These are phyloP conservation scores for Pyricularia sp. DNA, from an alignment of 2,329 filamentous ascomycete genomes.

Conservation along the genomic window DNA sequence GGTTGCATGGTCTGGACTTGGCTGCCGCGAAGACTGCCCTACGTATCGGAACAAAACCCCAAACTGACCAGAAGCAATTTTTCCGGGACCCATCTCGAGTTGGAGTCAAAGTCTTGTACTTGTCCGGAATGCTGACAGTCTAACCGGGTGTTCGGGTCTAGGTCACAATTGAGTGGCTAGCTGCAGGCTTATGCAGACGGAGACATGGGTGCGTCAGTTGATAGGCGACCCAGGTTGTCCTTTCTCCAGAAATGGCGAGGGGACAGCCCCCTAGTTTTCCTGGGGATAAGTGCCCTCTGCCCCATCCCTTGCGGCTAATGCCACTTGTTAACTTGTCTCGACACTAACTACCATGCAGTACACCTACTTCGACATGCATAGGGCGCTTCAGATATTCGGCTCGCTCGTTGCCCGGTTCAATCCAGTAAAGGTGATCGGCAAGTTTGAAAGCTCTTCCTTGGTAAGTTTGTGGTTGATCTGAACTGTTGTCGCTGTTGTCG, in stretches of 20 bases:
- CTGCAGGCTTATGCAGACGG: conserved; percentile 4
- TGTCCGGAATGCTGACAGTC: conserved; percentile 47
- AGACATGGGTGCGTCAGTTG: conserved; percentile 5
- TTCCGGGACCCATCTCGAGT: conserved; percentile 77
- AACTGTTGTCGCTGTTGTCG: background rate
- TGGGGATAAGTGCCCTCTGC: conserved; percentile 38
- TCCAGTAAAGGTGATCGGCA: background rate
- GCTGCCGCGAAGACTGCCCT: background rate
- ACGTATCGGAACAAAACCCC: background rate
- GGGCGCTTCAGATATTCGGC: background rate
- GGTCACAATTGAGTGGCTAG: background rate
- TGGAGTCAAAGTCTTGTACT: conserved; percentile 91
- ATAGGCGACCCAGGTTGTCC: conserved; percentile 36
- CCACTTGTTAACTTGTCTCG: background rate
- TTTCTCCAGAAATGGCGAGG: conserved; percentile 40
- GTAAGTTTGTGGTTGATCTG: background rate
- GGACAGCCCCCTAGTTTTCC: conserved; percentile 33
- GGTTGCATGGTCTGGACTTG: background rate
- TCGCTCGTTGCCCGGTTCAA: background rate
- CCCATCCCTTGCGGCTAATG: background rate
- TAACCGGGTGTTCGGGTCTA: background rate
- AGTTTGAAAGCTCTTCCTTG: background rate
- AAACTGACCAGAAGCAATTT: background rate
- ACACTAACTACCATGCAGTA: background rate
- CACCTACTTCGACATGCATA: background rate